Evolutionary conservation across 169 alveolate species (phyloP).

Genomic region (Plasmodium vivax): DNA sequence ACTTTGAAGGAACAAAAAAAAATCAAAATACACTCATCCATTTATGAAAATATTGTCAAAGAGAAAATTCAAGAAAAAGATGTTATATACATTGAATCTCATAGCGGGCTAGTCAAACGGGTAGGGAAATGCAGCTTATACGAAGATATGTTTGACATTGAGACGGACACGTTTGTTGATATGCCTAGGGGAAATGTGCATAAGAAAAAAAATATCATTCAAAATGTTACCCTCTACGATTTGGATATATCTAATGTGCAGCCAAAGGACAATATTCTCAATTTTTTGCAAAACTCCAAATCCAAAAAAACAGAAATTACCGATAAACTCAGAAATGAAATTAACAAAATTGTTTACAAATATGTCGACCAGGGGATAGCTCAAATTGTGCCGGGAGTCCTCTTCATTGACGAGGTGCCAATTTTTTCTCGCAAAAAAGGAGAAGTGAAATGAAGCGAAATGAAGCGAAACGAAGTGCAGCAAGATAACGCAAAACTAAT

Average conservation of each 20-base stretch:
- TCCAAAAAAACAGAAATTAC: slow-evolving; percentile 99
- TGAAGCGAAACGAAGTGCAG: not conserved
- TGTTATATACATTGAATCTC: slow-evolving; percentile 97
- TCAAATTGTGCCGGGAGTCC: slow-evolving; percentile 99
- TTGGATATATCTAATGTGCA: slow-evolving; percentile 98
- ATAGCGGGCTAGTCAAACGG: slow-evolving; percentile 97
- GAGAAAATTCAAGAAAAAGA: slow-evolving; percentile 98
- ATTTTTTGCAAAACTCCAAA: slow-evolving; percentile 90
- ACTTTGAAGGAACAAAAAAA: slow-evolving; percentile 98
- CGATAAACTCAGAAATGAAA: slow-evolving; percentile 97
- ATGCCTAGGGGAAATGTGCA: slow-evolving; percentile 99
- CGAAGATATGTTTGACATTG: slow-evolving; percentile 97
- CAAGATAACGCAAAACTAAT: not conserved
- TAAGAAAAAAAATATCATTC: slow-evolving; percentile 98
- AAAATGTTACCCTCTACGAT: slow-evolving; percentile 99
- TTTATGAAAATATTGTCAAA: slow-evolving; percentile 96
- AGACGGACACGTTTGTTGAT: slow-evolving; percentile 97
- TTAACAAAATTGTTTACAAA: slow-evolving; percentile 97
- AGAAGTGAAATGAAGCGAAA: not conserved
- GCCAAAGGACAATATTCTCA: slow-evolving; percentile 87
- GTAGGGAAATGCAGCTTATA: slow-evolving; percentile 97
- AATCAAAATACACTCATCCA: slow-evolving; percentile 97
- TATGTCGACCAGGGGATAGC: slow-evolving; percentile 97
- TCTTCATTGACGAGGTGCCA: slow-evolving; percentile 97
- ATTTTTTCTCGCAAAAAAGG: not conserved